Evolutionary conservation across 1,139 yeast genomes (phyloP).

Genomic region (Candida frijolesensis): DNA sequence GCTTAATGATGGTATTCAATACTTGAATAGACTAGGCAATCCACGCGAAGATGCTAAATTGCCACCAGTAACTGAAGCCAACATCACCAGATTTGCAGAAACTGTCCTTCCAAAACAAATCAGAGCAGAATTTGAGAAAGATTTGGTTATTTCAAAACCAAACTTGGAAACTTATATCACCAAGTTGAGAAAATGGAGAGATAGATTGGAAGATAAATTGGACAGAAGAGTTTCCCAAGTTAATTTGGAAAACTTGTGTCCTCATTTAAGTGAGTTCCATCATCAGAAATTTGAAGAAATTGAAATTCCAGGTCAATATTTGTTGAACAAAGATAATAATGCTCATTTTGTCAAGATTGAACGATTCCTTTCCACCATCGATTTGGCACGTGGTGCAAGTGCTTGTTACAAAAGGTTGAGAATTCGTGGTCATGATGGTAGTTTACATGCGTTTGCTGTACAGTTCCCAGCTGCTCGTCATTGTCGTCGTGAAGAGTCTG

Average conservation of each 20-base stretch:
- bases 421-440: slow-evolving; percentile 93
- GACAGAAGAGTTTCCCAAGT: slow-evolving; percentile 80
- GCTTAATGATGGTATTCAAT: slow-evolving; percentile 90
- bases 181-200: slow-evolving; percentile 89
- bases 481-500: slow-evolving; percentile 93
- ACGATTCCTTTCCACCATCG: slow-evolving; percentile 86
- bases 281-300: slow-evolving; percentile 97
- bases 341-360: slow-evolving; percentile 90
- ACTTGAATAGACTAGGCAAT: slow-evolving; percentile 77
- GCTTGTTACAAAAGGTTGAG: slow-evolving; percentile 90
- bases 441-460: slow-evolving; percentile 88
- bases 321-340: slow-evolving; percentile 80
- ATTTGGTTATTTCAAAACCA: slow-evolving; percentile 85
- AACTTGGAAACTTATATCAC: slow-evolving; percentile 84
- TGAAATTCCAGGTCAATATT: slow-evolving; percentile 95
- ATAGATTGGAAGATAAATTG: slow-evolving; percentile 85
- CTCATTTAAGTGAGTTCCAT: slow-evolving; percentile 95
- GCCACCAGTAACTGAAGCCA: slow-evolving; percentile 91
- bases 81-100: slow-evolving; percentile 87
- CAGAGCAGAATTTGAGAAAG: slow-evolving; percentile 88
- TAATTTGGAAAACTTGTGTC: slow-evolving; percentile 87
- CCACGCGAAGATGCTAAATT: slow-evolving; percentile 87
- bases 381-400: slow-evolving; percentile 85
- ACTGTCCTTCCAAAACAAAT: slow-evolving; percentile 90
- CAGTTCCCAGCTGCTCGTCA: slow-evolving; percentile 98